Evolutionary conservation across 805 yeast species (phyloP), one percentile per base, ranked within the genome.

Genomic region (Candida orba): DNA sequence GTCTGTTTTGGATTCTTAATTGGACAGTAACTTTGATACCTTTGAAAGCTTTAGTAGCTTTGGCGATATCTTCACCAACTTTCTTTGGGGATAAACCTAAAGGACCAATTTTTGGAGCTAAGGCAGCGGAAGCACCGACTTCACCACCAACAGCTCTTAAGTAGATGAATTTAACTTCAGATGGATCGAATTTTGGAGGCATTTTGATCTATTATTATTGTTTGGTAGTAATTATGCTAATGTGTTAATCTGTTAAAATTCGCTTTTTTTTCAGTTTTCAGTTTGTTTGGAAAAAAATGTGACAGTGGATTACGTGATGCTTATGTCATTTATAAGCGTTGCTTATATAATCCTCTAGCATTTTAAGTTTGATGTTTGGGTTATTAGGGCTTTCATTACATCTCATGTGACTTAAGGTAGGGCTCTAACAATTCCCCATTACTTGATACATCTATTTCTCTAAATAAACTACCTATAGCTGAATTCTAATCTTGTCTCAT

Each of bases 61-160:
- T 93, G 72, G 99, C 99, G 67, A 93, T 93, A 72, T 93, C 99
- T 78, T 93, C 99, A 90, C 99, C 99, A 69, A 93, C 96, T 84
- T 93, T 91, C 95, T 91, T 93, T 79, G 99, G 97, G 54, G 97
- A 89, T 65, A 93, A 80, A 89, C 99, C 99, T 71, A 93, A 87
- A 64, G 99, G 99, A 87, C 99, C 99, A 70, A 93, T 93, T 91
- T 93, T 93, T 72, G 99, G 99, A 64, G 99, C 99, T 68, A 93
- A 85, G 60, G 99, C 96, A 60, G 99, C 86, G 55, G 98, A 89
- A 67, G 97, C 96, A 79, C 98, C 99, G 67, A 93, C 95, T 81
- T 93, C 99, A 82, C 99, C 99, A 86, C 99, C 99, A 64, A 89
- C 95, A 76, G 99, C 97, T 85, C 99, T 88, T 76, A 93, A 79